Evolutionary conservation across 352 stramenopile genomes (phyloP), one percentile per base, ranked within the genome.

Genomic region (Globisporangium cystogenes): DNA sequence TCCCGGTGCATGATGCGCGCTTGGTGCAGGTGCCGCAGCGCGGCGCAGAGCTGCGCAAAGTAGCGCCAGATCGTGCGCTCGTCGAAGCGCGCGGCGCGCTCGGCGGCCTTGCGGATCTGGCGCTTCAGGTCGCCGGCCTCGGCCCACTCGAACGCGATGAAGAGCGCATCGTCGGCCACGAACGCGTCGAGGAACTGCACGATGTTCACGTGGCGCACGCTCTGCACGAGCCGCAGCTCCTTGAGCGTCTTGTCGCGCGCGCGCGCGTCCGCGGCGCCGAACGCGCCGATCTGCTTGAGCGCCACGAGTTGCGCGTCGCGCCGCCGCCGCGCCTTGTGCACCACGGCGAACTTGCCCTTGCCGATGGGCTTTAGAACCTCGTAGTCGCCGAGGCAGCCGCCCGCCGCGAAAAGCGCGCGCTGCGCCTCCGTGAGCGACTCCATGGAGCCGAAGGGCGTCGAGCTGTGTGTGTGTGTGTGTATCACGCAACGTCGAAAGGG

Each of bases 131-230:
- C 90, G 3, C 93, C 93, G 5, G 90, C 93, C 57, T 93, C 86
- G 45, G 92, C 90, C 90, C 90, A 98, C 65, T 97, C 91, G 59
- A 98, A 96, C 20, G 91, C 88, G 65, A 98, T 98, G 59, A 90
- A 85, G 12, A 98, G 80, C 60, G 97, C 83, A 42, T 96, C 90
- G 24, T 88, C 73, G 37, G 87, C 74, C 14, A 98, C 71, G 57
- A 98, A 97, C 27, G 81, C 83, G 64, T 98, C 92, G 21, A 95
- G 51, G 53, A 97, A 98, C 64, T 92, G 72, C 54, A 98, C 87
- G 45, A 98, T 92, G 64, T 98, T 97, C 0, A 68, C 71, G 53
- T 98, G 92, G 29, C 69, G 52, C 41, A 98, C 72, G 6, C 76
- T 90, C 64, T 97, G 87, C 47, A 98, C 72, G 31, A 98, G 65